Conservation (phyloP, 805 yeast genomes). For the Candida alai region DNA sequence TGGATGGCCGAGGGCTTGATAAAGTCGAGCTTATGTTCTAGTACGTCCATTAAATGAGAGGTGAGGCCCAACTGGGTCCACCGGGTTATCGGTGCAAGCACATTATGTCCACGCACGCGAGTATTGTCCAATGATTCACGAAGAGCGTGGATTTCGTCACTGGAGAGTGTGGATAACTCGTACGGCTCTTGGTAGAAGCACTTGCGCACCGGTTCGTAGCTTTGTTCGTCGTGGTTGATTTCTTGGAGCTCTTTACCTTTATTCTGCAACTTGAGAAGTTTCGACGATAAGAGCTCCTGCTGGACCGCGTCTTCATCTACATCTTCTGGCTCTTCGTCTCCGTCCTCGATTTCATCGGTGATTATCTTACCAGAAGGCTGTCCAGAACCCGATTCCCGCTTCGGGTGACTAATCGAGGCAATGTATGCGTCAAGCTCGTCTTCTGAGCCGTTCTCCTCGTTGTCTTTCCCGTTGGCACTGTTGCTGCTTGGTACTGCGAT, state of each 20-base stretch:
- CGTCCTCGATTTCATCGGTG: constrained; percentile 12
- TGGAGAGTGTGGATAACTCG: constrained; percentile 45
- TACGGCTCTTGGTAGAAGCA: constrained; percentile 59
- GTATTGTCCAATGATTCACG: constrained; percentile 60
- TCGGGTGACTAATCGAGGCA: constrained; percentile 3
- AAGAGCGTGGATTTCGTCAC: constrained; percentile 53
- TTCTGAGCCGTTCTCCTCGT: constrained; percentile 37
- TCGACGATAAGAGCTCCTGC: constrained; percentile 30
- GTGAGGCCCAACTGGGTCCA: constrained; percentile 87
- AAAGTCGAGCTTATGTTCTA: constrained; percentile 50
- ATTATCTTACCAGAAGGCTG: neutral
- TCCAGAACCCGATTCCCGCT: neutral
- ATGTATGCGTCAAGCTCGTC: constrained; percentile 21
- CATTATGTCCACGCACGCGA: constrained; percentile 53
- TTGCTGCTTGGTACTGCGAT: constrained; percentile 9
- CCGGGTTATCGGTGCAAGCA: constrained; percentile 62
- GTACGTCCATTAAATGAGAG: constrained; percentile 46
- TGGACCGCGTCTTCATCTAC: constrained; percentile 34
- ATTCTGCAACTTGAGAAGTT: constrained; percentile 39
- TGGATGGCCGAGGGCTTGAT: constrained; percentile 81
- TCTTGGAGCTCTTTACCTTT: constrained; percentile 49
- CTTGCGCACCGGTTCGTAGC: constrained; percentile 55
- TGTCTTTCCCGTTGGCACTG: constrained; percentile 9
- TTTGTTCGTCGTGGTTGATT: constrained; percentile 42
- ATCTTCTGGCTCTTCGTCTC: constrained; percentile 23